Base-by-base conservation (phyloP, 257 asterid species). In the Solanum ahanhuiri region DNA sequence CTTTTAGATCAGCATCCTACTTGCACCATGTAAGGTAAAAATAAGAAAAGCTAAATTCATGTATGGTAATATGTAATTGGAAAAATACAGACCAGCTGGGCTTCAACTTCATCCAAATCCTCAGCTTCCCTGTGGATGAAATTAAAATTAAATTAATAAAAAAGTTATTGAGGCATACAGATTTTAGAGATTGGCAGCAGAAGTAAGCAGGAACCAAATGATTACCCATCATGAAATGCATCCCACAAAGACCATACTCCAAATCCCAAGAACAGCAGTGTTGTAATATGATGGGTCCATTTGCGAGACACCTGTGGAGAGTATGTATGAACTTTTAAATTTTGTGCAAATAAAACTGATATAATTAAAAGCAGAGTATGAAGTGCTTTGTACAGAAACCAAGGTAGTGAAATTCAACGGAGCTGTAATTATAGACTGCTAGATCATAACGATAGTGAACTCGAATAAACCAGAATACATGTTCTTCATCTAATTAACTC, bases 191-290 rank as follows among this genome's bases (percentile, higher is more conserved):
- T 66, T 34, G 88, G 34, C 60, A 58, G 63, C 31, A 83, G 72
- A 87, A 82, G 76, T 51, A 75, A 87, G 20, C 35, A 72, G 73
- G 54, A 64, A 87, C 63, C 76, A 81, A 82, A 86, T 6, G 73
- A 83, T 63, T 93, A 96, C 99, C 98, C 96, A 7, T 93, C 99
- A 20, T 89, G 87, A 88, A 93, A 95, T 85, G 98, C 99, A 88
- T 97, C 99, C 98, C 98, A 91, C 48, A 97, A 90, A 88, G 99
- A 97, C 99, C 99, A 97, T 48, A 97, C 43, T 79, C 99, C 99
- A 87, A 97, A 97, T 67, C 94, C 98, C 90, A 97, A 86, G 91
- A 97, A 95, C 89, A 94, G 89, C 48, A 94, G 9, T 58, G 98
- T 97, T 33, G 98, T 97, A 83, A 97, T 89, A 84, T 97, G 98